Base-by-base conservation (phyloP, 805 yeast genomes). In the Barnettozyma populi region DNA sequence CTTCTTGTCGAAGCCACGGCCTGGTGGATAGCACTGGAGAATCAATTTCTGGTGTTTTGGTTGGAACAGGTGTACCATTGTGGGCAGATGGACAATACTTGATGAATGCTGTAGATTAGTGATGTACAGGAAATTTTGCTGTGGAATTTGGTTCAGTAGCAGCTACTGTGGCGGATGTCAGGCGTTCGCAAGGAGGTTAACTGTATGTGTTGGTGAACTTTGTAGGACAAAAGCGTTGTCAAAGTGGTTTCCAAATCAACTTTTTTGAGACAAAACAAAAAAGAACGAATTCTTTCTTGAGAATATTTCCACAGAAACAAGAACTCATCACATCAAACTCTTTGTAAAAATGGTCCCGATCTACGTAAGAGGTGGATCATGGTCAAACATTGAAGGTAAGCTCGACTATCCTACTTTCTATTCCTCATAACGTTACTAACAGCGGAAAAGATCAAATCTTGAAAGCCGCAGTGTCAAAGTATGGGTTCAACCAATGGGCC, bases 401-500 rank as follows among this genome's bases (percentile, higher is more conserved):
- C 31, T 34, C 10, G 5, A 20, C 8, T n/a, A 8, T 6, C 34
- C 36, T 5, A 19, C 25, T 10, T 18, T 9, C 11, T 19, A 19
- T 5, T 16, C 8, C 9, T 11, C 19, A 20, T 6, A 20, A 14
- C 32, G 19, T 29, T 37, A 49, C 53, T 53, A 49, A 51, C 53
- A 18, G 76, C 54, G 4, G 23, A 27, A 6, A 27, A 53, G 99
- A 94, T 65, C 92, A 89, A 64, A 84, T 94, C 39, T 70, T 92
- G 38, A 82, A 84, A 53, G 96, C 97, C 0, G 97, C 97, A 1
- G 86, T 94, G 2, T 78, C 94, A 36, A 94, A 92, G 61, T 92
- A 92, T 64, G 99, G 99, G 0, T 71, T 90, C 18, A 90, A 87
- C 56, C 97, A 94, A 59, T 92, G 99, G 99, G 76, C 94, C 13